These are phyloP conservation scores for Ramaria rubella DNA, from an alignment of 768 basidiomycete genomes.

Conservation along the genomic window DNA sequence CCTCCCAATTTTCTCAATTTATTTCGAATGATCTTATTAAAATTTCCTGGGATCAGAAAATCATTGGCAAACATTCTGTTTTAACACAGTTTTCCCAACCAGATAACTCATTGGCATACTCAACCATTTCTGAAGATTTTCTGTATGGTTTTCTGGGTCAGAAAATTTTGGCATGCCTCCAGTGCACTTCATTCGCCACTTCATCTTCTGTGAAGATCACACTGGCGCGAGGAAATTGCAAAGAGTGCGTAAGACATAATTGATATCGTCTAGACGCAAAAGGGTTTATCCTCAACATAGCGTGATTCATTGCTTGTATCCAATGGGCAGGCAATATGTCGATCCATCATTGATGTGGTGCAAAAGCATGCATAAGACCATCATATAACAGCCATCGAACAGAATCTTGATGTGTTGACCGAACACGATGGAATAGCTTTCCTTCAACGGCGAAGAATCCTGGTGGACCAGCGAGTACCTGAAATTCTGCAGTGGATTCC, in stretches of 20 bases:
- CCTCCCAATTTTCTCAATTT: too few relatives aligned
- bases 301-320: slow-evolving; percentile 9
- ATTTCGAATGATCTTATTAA: too few relatives aligned
- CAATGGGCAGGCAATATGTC: slow-evolving; percentile 11
- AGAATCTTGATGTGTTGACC: slow-evolving; percentile 22
- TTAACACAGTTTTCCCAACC: too few relatives aligned
- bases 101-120: too few relatives aligned
- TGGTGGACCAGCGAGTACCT: slow-evolving; percentile 11
- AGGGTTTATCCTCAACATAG: slow-evolving; percentile 14
- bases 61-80: too few relatives aligned
- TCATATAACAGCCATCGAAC: slow-evolving; percentile 31
- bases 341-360: not conserved
- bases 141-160: too few relatives aligned
- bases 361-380: slow-evolving; percentile 14
- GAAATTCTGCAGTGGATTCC: slow-evolving; percentile 23
- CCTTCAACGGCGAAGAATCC: slow-evolving; percentile 26
- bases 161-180: too few relatives aligned
- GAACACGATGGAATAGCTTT: slow-evolving; percentile 28
- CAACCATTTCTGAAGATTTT: too few relatives aligned
- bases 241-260: slow-evolving; percentile 7
- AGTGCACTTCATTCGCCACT: not conserved
- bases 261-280: slow-evolving; percentile 9
- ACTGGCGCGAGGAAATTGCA: slow-evolving; percentile 13
- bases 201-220: not conserved
- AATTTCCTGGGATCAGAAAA: too few relatives aligned